phyloP scores from a whole-genome alignment of 345 rosid species.

The Crucihimalaya himalaica region DNA sequence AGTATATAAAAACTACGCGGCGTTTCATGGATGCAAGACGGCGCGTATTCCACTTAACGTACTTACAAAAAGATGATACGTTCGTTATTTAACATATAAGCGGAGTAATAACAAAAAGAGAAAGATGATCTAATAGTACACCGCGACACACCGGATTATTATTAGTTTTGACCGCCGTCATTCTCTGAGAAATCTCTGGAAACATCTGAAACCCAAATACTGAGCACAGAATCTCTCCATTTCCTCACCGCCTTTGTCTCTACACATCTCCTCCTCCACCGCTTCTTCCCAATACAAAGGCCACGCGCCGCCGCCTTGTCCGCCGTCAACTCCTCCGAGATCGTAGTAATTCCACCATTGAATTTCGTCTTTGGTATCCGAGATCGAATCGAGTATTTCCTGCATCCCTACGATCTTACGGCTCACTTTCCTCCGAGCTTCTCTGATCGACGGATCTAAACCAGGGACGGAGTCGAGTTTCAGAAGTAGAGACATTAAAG shows the following conservation, averaged over 20 bases:
- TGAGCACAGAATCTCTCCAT: slow-evolving; percentile 84
- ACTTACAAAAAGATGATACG: not conserved
- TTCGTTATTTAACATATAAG: slow-evolving; percentile 2
- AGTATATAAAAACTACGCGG: not conserved
- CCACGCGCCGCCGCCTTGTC: slow-evolving; percentile 40
- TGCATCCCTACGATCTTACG: slow-evolving; percentile 81
- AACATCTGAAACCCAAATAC: slow-evolving; percentile 82
- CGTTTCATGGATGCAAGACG: slow-evolving; percentile 17
- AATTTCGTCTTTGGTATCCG: slow-evolving; percentile 42
- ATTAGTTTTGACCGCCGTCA: slow-evolving; percentile 21
- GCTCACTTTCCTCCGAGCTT: slow-evolving; percentile 83
- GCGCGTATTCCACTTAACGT: slow-evolving; percentile 8
- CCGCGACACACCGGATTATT: slow-evolving; percentile 1
- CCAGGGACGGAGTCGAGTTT: slow-evolving; percentile 86
- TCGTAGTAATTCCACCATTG: slow-evolving; percentile 35
- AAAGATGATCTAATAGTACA: not conserved
- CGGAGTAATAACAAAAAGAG: not conserved
- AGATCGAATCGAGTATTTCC: slow-evolving; percentile 73
- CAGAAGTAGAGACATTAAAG: slow-evolving; percentile 72
- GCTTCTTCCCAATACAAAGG: slow-evolving; percentile 55
- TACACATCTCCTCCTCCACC: slow-evolving; percentile 64
- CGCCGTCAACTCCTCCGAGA: slow-evolving; percentile 14
- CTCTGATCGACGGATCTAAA: slow-evolving; percentile 66
- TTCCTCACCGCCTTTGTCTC: slow-evolving; percentile 79
- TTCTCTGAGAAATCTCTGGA: slow-evolving; percentile 74